phyloP scores from a whole-genome alignment of 179 eudicot genomes.

The Beta macrorhiza region DNA sequence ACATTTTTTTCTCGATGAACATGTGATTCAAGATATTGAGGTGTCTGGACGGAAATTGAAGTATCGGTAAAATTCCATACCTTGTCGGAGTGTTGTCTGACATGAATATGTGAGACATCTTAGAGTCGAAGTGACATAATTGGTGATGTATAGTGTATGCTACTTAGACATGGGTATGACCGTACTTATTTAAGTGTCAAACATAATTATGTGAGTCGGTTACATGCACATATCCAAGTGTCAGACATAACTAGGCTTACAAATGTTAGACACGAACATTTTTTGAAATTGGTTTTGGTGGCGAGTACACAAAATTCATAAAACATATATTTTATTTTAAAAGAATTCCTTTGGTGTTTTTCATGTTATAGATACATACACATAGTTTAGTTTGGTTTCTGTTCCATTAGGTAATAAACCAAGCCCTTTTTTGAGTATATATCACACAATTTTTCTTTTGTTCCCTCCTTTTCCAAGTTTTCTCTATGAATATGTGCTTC shows the following conservation, averaged over 20 bases:
- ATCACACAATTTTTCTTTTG: neutral
- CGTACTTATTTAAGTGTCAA: neutral
- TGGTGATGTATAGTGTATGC: too few species aligned
- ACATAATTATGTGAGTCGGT: neutral
- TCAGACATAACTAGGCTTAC: neutral
- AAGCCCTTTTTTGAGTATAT: neutral
- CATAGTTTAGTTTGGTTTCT: neutral
- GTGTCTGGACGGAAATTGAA: neutral
- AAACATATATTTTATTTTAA: too few species aligned
- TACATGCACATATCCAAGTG: neutral
- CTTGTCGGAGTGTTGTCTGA: too few species aligned
- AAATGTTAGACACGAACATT: neutral
- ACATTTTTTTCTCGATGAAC: too few species aligned
- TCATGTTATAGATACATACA: neutral
- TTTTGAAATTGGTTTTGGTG: neutral
- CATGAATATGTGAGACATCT: too few species aligned
- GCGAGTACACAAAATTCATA: neutral
- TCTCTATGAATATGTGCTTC: neutral
- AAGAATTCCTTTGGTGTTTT: neutral
- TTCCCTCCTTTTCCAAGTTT: neutral
- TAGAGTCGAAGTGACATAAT: too few species aligned
- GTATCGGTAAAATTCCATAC: too few species aligned
- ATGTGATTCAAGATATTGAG: neutral
- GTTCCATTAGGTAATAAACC: neutral
- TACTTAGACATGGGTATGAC: too few species aligned